Percentiles rank a stretch among this genome's conserved stretches.
These are phyloP conservation scores for Phyllostachys edulis DNA, from an alignment of 176 grass and related monocot species.

Conservation along the genomic window DNA sequence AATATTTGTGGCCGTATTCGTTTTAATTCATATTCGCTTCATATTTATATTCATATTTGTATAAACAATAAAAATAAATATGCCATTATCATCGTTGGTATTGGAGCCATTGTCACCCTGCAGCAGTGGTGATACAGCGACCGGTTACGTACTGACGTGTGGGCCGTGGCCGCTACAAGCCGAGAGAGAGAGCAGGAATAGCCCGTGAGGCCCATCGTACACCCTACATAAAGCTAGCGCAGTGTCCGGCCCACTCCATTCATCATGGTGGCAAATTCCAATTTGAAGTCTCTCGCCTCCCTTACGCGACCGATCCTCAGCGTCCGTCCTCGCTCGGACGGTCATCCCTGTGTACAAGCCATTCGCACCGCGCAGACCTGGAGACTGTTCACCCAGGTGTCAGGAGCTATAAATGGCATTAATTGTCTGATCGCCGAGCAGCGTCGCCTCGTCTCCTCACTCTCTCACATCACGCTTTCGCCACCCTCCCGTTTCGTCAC, in stretches of 20 bases:
- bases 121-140: background rate
- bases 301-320: background rate
- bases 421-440: background rate
- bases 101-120: no score
- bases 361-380: background rate
- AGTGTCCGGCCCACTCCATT: background rate
- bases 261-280: slow-evolving; percentile 29
- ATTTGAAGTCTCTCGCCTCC: background rate
- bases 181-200: background rate
- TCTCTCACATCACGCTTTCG: background rate
- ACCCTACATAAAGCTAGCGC: background rate
- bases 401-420: slow-evolving; percentile 26
- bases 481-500: background rate
- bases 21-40: no score
- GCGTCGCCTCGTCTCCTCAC: background rate
- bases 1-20: no score
- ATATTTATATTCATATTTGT: no score
- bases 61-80: no score
- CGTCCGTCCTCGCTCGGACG: background rate
- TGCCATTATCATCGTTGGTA: no score
- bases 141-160: background rate
- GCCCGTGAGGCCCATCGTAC: background rate
- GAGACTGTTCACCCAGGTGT: background rate
- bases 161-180: background rate
- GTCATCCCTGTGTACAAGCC: background rate